phyloP scores from a whole-genome alignment of 2,329 filamentous ascomycete genomes.

The Aspergillus tamarii region DNA sequence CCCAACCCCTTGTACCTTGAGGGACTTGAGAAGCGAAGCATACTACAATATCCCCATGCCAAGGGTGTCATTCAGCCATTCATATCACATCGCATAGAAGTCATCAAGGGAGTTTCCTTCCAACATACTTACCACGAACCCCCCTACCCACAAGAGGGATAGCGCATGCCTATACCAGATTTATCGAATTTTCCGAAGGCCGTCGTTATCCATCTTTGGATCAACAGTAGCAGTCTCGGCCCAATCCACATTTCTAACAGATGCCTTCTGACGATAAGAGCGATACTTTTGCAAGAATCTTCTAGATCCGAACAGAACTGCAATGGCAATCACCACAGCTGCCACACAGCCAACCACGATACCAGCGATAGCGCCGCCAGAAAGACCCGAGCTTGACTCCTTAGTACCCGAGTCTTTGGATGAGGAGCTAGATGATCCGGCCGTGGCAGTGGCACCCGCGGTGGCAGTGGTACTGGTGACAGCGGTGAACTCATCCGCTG shows the following conservation, averaged over 20 bases:
- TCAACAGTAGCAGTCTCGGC: constrained; percentile 10
- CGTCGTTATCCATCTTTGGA: constrained; percentile 1
- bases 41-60: not conserved
- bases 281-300: constrained; percentile 20
- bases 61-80: not conserved
- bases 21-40: not conserved
- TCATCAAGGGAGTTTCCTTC: not conserved
- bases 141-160: not conserved
- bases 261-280: constrained; percentile 14
- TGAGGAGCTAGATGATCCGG: constrained; percentile 22
- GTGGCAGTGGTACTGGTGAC: constrained; percentile 6
- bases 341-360: constrained; percentile 39
- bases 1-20: not conserved
- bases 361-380: constrained; percentile 48
- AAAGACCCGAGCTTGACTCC: constrained; percentile 33
- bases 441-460: constrained; percentile 10
- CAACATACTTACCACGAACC: not conserved
- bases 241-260: constrained; percentile 19
- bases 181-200: constrained; percentile 13
- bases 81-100: not conserved
- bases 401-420: constrained; percentile 24
- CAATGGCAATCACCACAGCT: constrained; percentile 20
- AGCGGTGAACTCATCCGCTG: constrained; percentile 35
- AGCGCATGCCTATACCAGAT: not conserved
- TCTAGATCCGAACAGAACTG: constrained; percentile 23